Conservation (phyloP, 176 grass and related monocot genomes). For the Secale cereale region DNA sequence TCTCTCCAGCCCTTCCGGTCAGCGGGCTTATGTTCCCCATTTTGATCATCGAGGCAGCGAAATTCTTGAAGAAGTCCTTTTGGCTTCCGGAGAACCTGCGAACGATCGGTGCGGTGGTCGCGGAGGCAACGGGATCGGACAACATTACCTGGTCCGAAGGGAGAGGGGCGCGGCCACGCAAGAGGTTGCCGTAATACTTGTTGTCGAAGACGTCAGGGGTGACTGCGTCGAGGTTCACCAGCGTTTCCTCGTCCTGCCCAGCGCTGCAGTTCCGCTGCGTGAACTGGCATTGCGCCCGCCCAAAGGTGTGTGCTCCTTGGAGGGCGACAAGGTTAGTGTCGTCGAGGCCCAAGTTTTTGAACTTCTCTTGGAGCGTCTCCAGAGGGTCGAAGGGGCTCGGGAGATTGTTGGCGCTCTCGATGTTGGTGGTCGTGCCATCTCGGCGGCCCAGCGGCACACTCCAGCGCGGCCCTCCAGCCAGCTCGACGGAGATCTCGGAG, state of each 20-base stretch:
- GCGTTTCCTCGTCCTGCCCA: not conserved
- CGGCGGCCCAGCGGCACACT: not conserved
- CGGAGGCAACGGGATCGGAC: not conserved
- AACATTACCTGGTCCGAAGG: not conserved
- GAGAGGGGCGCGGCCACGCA: not conserved
- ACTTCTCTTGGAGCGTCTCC: not conserved
- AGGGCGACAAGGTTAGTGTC: not conserved
- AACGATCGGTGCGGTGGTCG: constrained; percentile 1
- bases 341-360: not conserved
- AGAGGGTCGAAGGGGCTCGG: not conserved
- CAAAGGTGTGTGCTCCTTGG: not conserved
- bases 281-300: not conserved
- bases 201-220: not conserved
- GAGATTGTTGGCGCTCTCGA: not conserved
- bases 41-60: constrained; percentile 46
- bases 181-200: not conserved
- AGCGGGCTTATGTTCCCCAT: constrained; percentile 54
- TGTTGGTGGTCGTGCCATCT: not conserved
- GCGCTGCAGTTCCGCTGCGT: not conserved
- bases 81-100: constrained; percentile 25
- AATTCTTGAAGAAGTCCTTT: constrained; percentile 40
- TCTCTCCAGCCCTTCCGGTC: constrained; percentile 36
- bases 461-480: not conserved
- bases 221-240: not conserved
- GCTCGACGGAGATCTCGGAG: not conserved